phyloP scores from a whole-genome alignment of 164 flowering plant species.

The Berberis thunbergii region DNA sequence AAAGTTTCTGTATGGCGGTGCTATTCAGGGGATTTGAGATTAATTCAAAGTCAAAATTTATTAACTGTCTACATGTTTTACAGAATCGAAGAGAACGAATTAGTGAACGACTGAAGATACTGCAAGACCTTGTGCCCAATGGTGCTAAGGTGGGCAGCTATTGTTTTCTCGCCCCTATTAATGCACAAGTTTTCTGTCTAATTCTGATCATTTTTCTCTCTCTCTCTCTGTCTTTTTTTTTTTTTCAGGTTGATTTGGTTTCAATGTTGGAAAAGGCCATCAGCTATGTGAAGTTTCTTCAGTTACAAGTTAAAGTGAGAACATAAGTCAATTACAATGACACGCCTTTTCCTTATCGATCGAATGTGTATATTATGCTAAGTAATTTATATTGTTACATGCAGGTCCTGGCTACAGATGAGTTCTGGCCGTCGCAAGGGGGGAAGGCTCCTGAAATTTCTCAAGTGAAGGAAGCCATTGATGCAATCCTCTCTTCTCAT shows the following conservation, averaged over 20 bases:
- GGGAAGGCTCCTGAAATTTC: slow-evolving; percentile 91
- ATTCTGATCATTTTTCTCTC: background rate
- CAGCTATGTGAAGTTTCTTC: slow-evolving; percentile 92
- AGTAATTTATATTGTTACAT: background rate
- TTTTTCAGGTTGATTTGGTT: slow-evolving; percentile 76
- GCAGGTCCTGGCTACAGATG: slow-evolving; percentile 93
- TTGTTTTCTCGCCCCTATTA: background rate
- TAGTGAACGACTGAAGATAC: slow-evolving; percentile 75
- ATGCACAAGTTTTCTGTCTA: background rate
- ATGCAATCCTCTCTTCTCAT: slow-evolving; percentile 75
- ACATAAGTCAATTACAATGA: background rate
- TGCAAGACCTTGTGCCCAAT: slow-evolving; percentile 89
- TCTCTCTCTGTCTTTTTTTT: background rate
- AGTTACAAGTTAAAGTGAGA: slow-evolving; percentile 86
- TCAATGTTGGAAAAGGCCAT: slow-evolving; percentile 96
- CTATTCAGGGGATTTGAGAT: background rate
- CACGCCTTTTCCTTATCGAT: background rate
- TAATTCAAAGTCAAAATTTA: background rate
- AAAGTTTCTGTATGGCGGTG: background rate
- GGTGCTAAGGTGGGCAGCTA: slow-evolving; percentile 58
- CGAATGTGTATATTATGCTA: background rate
- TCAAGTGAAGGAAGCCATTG: slow-evolving; percentile 93
- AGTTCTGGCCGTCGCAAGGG: slow-evolving; percentile 91
- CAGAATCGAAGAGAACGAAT: slow-evolving; percentile 91
- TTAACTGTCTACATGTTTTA: slow-evolving; percentile 10